A percentile compares a stretch with the other conserved stretches of the same genome.
These are phyloP conservation scores for Phytophthora syringae DNA, from an alignment of 352 stramenopile genomes.

Conservation along the genomic window DNA sequence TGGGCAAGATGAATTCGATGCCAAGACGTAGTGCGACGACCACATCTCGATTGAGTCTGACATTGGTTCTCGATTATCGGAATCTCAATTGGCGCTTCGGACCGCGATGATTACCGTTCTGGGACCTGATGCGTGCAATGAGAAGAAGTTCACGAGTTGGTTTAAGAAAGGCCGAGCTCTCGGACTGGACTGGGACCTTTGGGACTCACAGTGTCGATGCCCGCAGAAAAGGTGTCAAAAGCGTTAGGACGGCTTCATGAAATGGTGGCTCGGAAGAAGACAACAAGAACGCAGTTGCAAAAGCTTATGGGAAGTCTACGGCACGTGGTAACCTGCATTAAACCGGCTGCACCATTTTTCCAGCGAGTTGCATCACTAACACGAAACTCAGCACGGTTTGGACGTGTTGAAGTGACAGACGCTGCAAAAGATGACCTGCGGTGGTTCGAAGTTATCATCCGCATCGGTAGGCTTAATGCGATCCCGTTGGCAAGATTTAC, in stretches of 20 bases:
- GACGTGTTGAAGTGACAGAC: neutral
- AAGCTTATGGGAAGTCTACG: conserved; percentile 20
- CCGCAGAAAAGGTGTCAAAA: conserved; percentile 13
- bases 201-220: conserved; percentile 3
- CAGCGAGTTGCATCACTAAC: conserved; percentile 4
- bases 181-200: conserved; percentile 9
- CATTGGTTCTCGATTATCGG: conserved; percentile 6
- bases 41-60: conserved; percentile 25
- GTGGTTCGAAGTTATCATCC: conserved; percentile 13
- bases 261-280: neutral
- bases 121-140: conserved; percentile 19
- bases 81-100: conserved; percentile 5
- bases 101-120: conserved; percentile 10
- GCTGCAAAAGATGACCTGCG: neutral
- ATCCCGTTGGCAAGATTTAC: conserved; percentile 2
- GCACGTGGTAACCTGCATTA: conserved; percentile 19
- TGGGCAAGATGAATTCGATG: neutral
- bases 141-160: conserved; percentile 23
- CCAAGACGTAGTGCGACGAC: conserved; percentile 23
- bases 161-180: conserved; percentile 6
- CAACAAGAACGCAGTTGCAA: conserved; percentile 7
- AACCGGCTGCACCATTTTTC: conserved; percentile 6
- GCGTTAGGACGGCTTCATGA: neutral
- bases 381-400: neutral
- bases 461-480: neutral